Base-by-base conservation (phyloP, 2,329 filamentous ascomycete genomes). In the Neoarthrinium moseri region DNA sequence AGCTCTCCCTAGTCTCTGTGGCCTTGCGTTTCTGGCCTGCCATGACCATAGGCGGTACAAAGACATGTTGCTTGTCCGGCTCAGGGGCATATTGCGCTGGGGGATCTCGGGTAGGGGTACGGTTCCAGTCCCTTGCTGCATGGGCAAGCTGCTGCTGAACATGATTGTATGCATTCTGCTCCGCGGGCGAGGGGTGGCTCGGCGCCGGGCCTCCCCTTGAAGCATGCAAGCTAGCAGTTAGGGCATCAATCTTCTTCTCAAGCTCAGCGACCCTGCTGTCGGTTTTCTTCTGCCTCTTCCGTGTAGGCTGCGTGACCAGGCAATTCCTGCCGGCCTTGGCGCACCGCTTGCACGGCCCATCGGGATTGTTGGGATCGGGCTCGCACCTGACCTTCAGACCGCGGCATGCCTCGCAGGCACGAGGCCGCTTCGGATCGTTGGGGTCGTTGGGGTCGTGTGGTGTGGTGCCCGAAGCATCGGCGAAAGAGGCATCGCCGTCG, bases 231-330 rank as follows among this genome's bases (percentile, higher is more conserved):
- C 83, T 90, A 6, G 89, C 88, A 6, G 89, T 95, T 62, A 96
- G 65, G 7, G 87, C 88, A 71, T 96, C 90, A 52, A 96, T 92
- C 72, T 95, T 95, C 74, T 86, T 90, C 73, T 96, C 91, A 42
- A 96, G 75, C 71, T 96, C 91, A 7, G 90, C 87, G 11, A 96
- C 91, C 42, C 90, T 79, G 54, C 83, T 92, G 63, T 95, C 91
- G 44, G 89, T 91, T 74, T 95, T 95, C 74, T 92, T 95, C 71
- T 92, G 89, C 35, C 91, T 78, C 69, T 95, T 95, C 32, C 89
- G 65, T 23, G 75, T 81, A 12, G 79, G 89, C 51, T 83, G 81
- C 1, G 89, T 95, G 51, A 91, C 84, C 32, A 91, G 71, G 61
- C 91, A 95, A 51, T 75, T 75, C 29, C 90, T 75, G n/a, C 83